These are phyloP conservation scores for Pestalotiopsis sp. DNA, from an alignment of 2,329 filamentous ascomycete species.

Conservation along the genomic window DNA sequence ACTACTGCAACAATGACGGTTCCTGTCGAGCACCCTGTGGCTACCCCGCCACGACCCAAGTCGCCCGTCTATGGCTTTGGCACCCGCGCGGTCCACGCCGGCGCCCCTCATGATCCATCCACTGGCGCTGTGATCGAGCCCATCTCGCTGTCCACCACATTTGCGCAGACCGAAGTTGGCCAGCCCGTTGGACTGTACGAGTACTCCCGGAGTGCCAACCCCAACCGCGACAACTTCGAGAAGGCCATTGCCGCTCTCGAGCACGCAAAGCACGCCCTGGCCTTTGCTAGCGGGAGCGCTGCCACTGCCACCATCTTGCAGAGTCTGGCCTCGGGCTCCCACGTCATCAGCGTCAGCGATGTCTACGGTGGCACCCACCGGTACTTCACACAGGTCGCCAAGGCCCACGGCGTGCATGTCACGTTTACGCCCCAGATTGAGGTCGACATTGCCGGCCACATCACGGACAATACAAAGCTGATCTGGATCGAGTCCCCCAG, in stretches of 20 bases:
- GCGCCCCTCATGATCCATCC: constrained; percentile 83
- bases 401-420: constrained; percentile 90
- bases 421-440: constrained; percentile 95
- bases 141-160: constrained; percentile 96
- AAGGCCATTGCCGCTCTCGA: constrained; percentile 88
- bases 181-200: constrained; percentile 88
- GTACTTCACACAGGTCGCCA: constrained; percentile 97
- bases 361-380: constrained; percentile 98
- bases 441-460: constrained; percentile 81
- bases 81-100: constrained; percentile 93
- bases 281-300: constrained; percentile 92
- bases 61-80: constrained; percentile 83
- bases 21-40: constrained; percentile 49
- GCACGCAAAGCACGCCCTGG: constrained; percentile 88
- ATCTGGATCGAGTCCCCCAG: constrained; percentile 97
- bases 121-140: constrained; percentile 96
- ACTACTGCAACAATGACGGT: constrained; percentile 21
- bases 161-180: constrained; percentile 87
- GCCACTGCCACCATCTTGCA: constrained; percentile 93
- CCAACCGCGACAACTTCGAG: constrained; percentile 95
- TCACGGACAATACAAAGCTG: constrained; percentile 85
- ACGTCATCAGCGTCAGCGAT: constrained; percentile 95
- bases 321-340: constrained; percentile 85
- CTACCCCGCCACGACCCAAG: constrained; percentile 73
- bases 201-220: constrained; percentile 92